These are phyloP conservation scores for Microdochium bolleyi DNA, from an alignment of 2,329 filamentous ascomycete genomes.

Conservation along the genomic window DNA sequence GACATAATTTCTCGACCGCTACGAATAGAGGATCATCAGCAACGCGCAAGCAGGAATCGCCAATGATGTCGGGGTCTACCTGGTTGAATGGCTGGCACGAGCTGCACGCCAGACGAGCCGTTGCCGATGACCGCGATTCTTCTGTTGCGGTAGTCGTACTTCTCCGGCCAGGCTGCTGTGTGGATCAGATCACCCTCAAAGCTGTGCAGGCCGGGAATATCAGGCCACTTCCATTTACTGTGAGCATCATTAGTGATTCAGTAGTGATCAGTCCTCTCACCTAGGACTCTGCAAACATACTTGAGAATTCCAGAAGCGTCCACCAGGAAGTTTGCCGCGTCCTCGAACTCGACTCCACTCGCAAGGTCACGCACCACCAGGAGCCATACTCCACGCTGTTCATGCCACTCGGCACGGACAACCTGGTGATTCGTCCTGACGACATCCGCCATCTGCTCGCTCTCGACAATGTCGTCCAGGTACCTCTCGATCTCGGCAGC, in stretches of 20 bases:
- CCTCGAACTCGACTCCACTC: slow-evolving; percentile 29
- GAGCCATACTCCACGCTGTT: slow-evolving; percentile 31
- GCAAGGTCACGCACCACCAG: slow-evolving; percentile 28
- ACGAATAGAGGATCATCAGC: slow-evolving; percentile 1
- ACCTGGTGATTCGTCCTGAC: slow-evolving; percentile 37
- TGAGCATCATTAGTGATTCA: slow-evolving; percentile 6
- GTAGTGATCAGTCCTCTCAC: background rate
- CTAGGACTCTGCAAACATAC: slow-evolving; percentile 22
- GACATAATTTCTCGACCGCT: slow-evolving; percentile 30
- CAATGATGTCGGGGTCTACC: slow-evolving; percentile 15
- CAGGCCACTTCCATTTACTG: slow-evolving; percentile 45
- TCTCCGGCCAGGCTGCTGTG: slow-evolving; percentile 43
- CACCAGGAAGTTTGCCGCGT: slow-evolving; percentile 38
- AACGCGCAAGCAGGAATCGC: background rate
- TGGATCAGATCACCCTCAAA: slow-evolving; percentile 44
- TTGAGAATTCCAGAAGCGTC: slow-evolving; percentile 45
- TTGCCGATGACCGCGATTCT: slow-evolving; percentile 49
- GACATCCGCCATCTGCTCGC: slow-evolving; percentile 32
- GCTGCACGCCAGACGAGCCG: slow-evolving; percentile 45
- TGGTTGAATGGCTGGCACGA: slow-evolving; percentile 40
- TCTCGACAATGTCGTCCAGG: slow-evolving; percentile 36
- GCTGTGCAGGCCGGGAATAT: slow-evolving; percentile 32
- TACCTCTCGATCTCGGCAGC: slow-evolving; percentile 49
- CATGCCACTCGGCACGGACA: slow-evolving; percentile 34
- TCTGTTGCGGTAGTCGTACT: slow-evolving; percentile 40